Evolutionary conservation across 75 land plant species (phyloP), one percentile per base, ranked within the genome.

Genomic region (Pinus taeda): DNA sequence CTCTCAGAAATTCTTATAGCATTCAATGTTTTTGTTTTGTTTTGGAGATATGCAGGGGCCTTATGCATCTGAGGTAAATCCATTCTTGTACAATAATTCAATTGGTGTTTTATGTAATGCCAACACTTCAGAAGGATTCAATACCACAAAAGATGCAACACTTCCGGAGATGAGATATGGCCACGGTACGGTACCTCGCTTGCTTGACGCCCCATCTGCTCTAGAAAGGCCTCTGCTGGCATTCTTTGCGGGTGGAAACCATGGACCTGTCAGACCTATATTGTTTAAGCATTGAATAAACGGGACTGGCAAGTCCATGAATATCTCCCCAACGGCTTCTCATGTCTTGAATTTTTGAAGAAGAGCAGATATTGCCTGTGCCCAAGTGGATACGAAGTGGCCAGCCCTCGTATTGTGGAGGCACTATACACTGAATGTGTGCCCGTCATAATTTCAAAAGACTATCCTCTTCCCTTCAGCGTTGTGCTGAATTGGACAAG

Each of bases 321-420:
- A 6, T 57, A 49, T 29, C 75, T 85, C 13, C 87, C 87, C 14
- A 42, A 61, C 37, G 57, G 57, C 37, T 17, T 75, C 36, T 37
- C 79, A 62, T 85, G 82, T 58, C 74, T 76, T 6, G 92, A 88
- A 14, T 33, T 33, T 33, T 33, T 33, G 33, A 33, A 33, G 33
- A 33, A 33, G 33, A 33, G 33, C 33, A 33, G 33, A 33, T 33
- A 33, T 0, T 33, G 33, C 33, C 33, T 33, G 33, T 33, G 33
- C 33, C 33, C 33, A 33, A 33, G 33, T 33, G 33, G 33, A 33
- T 33, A 33, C 33, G 33, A 33, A 33, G 33, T 33, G 33, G 90
- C 90, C 29, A 88, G 91, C 59, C 92, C 92, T 3, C 85, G 92
- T 22, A 81, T 90, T 24, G 92, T 90, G 39, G 92, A 90, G 80